Percentiles rank a stretch among this genome's conserved stretches.
Evolutionary conservation across 2,329 filamentous ascomycete genomes (phyloP).

Genomic region (Pezicula rhizophila): DNA sequence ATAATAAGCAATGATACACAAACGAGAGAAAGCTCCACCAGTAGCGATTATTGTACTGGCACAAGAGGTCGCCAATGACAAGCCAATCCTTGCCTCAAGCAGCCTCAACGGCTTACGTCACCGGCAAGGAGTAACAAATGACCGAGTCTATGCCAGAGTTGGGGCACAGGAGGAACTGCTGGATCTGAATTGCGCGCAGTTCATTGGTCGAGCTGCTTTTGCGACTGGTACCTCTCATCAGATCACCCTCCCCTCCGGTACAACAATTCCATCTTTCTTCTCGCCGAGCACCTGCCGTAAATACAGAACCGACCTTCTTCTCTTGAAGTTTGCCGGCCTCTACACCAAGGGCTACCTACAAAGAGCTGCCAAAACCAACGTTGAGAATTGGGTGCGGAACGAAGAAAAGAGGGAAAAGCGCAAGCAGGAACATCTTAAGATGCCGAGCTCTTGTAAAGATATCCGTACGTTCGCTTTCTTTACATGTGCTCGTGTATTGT

Average conservation of each 20-base stretch:
- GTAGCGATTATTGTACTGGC: too few relatives aligned
- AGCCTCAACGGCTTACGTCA: not conserved
- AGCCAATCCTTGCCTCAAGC: too few relatives aligned
- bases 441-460: constrained; percentile 97
- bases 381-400: too few relatives aligned
- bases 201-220: not conserved
- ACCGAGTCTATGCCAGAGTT: not conserved
- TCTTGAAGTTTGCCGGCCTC: not conserved
- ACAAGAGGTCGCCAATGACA: too few relatives aligned
- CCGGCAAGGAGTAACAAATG: not conserved
- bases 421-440: constrained; percentile 30
- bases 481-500: not conserved
- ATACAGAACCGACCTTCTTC: not conserved
- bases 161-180: too few relatives aligned
- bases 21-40: too few relatives aligned
- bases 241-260: not conserved
- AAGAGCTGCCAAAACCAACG: too few relatives aligned
- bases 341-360: not conserved
- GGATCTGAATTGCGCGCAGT: not conserved
- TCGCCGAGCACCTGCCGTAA: not conserved
- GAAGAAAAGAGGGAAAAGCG: not conserved
- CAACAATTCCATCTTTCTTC: not conserved
- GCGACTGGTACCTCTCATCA: not conserved
- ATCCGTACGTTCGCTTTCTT: constrained; percentile 60
- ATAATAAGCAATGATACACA: too few relatives aligned